These are phyloP conservation scores for Iris pallida DNA, from an alignment of 116 monocot genomes.

Conservation along the genomic window DNA sequence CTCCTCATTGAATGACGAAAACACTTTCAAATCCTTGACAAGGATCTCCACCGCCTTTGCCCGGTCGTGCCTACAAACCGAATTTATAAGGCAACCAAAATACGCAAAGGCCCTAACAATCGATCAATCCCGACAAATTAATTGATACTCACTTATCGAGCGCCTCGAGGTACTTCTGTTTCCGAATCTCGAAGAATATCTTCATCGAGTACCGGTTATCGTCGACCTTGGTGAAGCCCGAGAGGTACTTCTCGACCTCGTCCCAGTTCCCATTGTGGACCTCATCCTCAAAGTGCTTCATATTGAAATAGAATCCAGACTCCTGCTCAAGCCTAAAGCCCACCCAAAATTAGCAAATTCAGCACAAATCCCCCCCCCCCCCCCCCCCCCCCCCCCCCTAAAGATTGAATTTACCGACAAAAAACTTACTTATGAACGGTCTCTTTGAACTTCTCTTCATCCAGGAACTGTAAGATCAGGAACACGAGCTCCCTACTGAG, in stretches of 20 bases:
- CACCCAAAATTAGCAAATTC: not conserved
- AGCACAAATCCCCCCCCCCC: too few relatives aligned
- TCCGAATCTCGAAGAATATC: conserved; percentile 88
- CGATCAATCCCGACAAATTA: too few relatives aligned
- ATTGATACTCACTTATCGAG: conserved; percentile 61
- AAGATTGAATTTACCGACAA: not conserved
- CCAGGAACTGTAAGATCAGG: conserved; percentile 51
- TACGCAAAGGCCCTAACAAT: too few relatives aligned
- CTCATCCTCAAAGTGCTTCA: conserved; percentile 94
- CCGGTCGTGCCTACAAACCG: conserved; percentile 56
- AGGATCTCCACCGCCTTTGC: conserved; percentile 71
- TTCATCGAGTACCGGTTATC: conserved; percentile 96
- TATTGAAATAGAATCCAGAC: conserved; percentile 88
- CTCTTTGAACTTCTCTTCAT: conserved; percentile 53
- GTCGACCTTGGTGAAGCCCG: conserved; percentile 91
- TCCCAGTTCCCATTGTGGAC: conserved; percentile 94
- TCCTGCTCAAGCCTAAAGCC: conserved; percentile 76
- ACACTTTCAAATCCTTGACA: conserved; percentile 90
- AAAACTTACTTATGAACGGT: conserved; percentile 45
- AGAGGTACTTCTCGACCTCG: conserved; percentile 81
- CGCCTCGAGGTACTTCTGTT: conserved; percentile 94
- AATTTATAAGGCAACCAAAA: not conserved
- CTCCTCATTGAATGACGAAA: conserved; percentile 82
- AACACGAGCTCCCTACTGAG: conserved; percentile 55
- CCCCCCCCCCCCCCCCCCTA: not conserved